Evolutionary conservation across 805 yeast genomes (phyloP).

Genomic region (Myxozyma neglecta): DNA sequence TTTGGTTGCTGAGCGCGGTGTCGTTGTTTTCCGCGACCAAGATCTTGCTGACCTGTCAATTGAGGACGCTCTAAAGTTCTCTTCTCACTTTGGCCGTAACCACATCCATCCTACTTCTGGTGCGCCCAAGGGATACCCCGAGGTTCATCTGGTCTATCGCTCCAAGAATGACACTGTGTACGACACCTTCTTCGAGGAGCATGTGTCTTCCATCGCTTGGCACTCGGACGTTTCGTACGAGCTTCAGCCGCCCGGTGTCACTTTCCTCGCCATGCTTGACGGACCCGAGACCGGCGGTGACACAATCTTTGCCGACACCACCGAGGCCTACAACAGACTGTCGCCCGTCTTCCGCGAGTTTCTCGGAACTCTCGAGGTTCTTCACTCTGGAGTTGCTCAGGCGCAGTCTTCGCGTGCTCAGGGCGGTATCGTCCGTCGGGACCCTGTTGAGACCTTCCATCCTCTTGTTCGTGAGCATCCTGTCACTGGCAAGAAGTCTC

Average conservation of each 20-base stretch:
- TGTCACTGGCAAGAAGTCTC: constrained; percentile 49
- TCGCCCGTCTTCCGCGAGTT: constrained; percentile 64
- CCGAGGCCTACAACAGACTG: constrained; percentile 68
- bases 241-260: constrained; percentile 68
- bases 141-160: constrained; percentile 62
- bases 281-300: constrained; percentile 71
- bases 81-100: constrained; percentile 64
- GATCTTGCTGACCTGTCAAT: constrained; percentile 52
- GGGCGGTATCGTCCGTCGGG: constrained; percentile 51
- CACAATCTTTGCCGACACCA: constrained; percentile 70
- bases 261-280: constrained; percentile 65
- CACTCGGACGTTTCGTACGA: constrained; percentile 78
- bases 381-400: constrained; percentile 64
- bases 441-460: constrained; percentile 49
- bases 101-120: constrained; percentile 78
- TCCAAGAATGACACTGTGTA: constrained; percentile 42
- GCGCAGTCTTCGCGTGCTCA: constrained; percentile 40
- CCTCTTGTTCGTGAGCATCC: constrained; percentile 55
- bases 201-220: constrained; percentile 47
- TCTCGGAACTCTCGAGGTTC: constrained; percentile 60
- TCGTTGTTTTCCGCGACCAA: constrained; percentile 69
- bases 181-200: constrained; percentile 33
- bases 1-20: constrained; percentile 69
- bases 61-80: constrained; percentile 48
- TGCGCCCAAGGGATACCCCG: constrained; percentile 59